Conservation (phyloP, 805 yeast species). For the Spathaspora boniae region DNA sequence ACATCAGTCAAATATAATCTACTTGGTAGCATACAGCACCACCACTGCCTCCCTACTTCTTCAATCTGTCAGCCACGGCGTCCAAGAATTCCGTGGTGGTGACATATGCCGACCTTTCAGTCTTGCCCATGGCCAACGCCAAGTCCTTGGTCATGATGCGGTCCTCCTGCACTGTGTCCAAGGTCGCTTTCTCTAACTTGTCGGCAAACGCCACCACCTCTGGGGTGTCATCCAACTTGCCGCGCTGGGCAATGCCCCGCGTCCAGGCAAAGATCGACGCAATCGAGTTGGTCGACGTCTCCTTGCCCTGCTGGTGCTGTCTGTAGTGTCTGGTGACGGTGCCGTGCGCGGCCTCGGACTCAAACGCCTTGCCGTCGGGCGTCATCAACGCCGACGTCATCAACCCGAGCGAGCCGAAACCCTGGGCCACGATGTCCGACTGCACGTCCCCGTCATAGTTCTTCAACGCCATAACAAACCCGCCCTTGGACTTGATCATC, state of each 20-base stretch:
- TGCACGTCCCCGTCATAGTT: conserved; percentile 87
- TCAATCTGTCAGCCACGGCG: conserved; percentile 65
- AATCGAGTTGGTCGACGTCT: conserved; percentile 80
- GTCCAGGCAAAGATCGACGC: conserved; percentile 87
- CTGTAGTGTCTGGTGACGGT: conserved; percentile 85
- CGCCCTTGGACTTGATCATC: conserved; percentile 83
- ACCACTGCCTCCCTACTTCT: conserved; percentile 10
- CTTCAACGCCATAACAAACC: conserved; percentile 75
- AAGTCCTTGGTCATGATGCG: conserved; percentile 81
- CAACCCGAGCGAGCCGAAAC: conserved; percentile 78
- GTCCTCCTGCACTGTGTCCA: conserved; percentile 70
- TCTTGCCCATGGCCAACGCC: conserved; percentile 66
- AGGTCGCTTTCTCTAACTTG: conserved; percentile 59
- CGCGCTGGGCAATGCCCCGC: conserved; percentile 81
- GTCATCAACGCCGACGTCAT: conserved; percentile 83
- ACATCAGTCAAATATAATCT: neutral
- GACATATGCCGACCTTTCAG: conserved; percentile 60
- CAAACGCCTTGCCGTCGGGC: conserved; percentile 84
- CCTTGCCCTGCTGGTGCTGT: conserved; percentile 77
- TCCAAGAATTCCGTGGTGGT: conserved; percentile 75
- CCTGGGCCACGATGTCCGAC: conserved; percentile 83
- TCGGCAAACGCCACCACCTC: conserved; percentile 68
- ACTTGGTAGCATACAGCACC: neutral
- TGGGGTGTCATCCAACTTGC: conserved; percentile 68
- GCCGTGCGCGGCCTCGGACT: conserved; percentile 85